Percentiles rank a stretch among this genome's conserved stretches.
Conservation (phyloP, 768 basidiomycete genomes). For the Amanita fuliginea region DNA sequence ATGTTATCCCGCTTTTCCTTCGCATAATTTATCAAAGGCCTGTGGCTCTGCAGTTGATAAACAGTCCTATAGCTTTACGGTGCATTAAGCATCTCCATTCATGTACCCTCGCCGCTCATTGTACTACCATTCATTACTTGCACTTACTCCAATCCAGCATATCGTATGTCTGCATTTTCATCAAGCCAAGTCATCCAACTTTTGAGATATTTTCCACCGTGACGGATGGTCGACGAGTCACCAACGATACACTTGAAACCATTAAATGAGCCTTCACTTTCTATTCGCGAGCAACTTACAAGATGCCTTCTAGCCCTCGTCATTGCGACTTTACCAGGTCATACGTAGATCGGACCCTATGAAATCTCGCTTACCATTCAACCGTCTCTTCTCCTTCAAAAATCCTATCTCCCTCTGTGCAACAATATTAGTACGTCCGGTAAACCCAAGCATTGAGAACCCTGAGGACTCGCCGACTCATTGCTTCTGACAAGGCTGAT, state of each 20-base stretch:
- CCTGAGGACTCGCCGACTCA: conserved; percentile 39
- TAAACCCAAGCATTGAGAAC: not conserved
- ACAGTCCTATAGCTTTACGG: not conserved
- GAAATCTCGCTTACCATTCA: conserved; percentile 54
- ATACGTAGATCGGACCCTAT: not conserved
- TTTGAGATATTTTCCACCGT: conserved; percentile 78
- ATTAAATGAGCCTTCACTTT: not conserved
- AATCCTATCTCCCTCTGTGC: conserved; percentile 83
- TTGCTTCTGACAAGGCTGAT: conserved; percentile 92
- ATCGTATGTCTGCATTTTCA: conserved; percentile 80
- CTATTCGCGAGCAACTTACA: conserved; percentile 30
- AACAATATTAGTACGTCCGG: conserved; percentile 4
- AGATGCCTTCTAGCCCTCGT: conserved; percentile 84
- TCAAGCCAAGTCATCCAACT: conserved; percentile 91
- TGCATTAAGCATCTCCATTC: not conserved
- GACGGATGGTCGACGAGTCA: conserved; percentile 82
- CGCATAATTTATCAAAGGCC: conserved; percentile 3
- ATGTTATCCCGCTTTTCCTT: not conserved
- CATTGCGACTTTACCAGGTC: conserved; percentile 58
- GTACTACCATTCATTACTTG: not conserved
- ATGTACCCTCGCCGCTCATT: not conserved
- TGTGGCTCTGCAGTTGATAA: not conserved
- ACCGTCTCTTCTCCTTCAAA: conserved; percentile 79
- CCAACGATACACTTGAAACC: conserved; percentile 72
- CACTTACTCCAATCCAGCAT: conserved; percentile 51